Percentiles rank a stretch among this genome's conserved stretches.
Conservation (phyloP, 768 basidiomycete genomes). For the Leucocoprinus sp. region DNA sequence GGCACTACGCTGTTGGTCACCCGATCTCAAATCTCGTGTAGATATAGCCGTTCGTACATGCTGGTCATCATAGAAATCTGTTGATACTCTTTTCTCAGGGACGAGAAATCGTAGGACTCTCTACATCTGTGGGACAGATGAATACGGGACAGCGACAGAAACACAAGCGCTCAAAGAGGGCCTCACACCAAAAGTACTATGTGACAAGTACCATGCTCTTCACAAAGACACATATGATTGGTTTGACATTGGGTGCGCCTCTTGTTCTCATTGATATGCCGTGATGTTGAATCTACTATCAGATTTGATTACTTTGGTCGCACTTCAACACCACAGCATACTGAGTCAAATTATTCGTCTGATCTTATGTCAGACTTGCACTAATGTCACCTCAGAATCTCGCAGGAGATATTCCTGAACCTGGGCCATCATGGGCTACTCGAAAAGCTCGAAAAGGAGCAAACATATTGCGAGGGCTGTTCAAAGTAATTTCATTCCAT, state of each 20-base stretch:
- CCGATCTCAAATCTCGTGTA: constrained; percentile 18
- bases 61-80: constrained; percentile 2
- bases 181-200: constrained; percentile 68
- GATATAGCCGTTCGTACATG: constrained; percentile 51
- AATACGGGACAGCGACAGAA: constrained; percentile 99
- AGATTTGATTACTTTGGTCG: constrained; percentile 96
- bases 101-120: constrained; percentile 84
- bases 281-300: constrained; percentile 7
- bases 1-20: neutral
- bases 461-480: constrained; percentile 93
- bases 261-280: constrained; percentile 3
- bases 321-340: constrained; percentile 85
- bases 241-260: constrained; percentile 89
- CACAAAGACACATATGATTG: constrained; percentile 94
- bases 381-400: constrained; percentile 49
- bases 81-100: constrained; percentile 22
- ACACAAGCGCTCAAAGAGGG: constrained; percentile 91
- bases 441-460: constrained; percentile 79
- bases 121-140: constrained; percentile 97
- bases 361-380: neutral
- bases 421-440: constrained; percentile 72
- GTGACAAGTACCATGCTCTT: constrained; percentile 84
- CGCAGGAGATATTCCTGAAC: constrained; percentile 83
- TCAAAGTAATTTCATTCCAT: constrained; percentile 45
- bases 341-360: constrained; percentile 51